Evolutionary conservation across 305 asterid genomes (phyloP).

Genomic region (Fraxinus latifolia): DNA sequence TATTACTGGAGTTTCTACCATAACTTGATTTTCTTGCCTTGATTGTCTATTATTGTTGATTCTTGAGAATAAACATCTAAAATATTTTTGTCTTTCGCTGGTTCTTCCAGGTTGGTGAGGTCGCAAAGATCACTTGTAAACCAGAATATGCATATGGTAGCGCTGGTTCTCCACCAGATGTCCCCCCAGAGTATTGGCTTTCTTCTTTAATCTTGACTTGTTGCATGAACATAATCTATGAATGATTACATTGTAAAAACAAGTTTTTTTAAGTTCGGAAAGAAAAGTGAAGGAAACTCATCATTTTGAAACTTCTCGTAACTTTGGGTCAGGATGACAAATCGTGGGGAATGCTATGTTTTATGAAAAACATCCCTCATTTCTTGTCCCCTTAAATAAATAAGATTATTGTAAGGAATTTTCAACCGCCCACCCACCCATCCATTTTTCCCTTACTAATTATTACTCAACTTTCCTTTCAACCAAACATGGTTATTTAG

Average conservation of each 20-base stretch:
- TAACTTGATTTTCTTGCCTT: background rate
- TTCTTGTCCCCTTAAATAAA: background rate
- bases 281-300: background rate
- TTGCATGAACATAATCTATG: constrained; percentile 8
- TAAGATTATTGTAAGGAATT: background rate
- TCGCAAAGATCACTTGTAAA: constrained; percentile 83
- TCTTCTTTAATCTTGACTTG: constrained; percentile 13
- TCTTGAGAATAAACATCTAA: background rate
- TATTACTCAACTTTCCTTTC: background rate
- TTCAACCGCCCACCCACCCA: background rate
- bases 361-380: background rate
- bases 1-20: background rate
- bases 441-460: background rate
- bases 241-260: constrained; percentile 10
- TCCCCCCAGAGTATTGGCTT: constrained; percentile 68
- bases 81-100: constrained; percentile 10
- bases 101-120: constrained; percentile 78
- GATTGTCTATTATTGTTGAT: constrained; percentile 2
- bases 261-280: background rate
- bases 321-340: background rate
- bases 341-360: background rate
- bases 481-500: background rate
- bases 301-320: background rate
- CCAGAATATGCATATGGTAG: constrained; percentile 95
- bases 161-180: constrained; percentile 93